phyloP scores from a whole-genome alignment of 2,329 filamentous ascomycete species.

The Fusarium pilosicola region DNA sequence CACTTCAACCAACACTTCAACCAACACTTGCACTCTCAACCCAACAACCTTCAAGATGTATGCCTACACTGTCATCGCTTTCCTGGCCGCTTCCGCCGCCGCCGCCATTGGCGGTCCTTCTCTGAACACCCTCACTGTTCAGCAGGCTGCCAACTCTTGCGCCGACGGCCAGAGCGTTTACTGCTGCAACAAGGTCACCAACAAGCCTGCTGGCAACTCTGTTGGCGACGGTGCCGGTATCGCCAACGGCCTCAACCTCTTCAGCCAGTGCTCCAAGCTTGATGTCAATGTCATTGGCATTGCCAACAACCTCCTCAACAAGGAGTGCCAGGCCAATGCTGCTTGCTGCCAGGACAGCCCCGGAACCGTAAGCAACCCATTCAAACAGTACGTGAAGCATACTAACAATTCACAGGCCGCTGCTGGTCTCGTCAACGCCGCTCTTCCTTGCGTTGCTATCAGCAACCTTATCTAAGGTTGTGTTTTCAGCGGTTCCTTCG shows the following conservation, averaged over 20 bases:
- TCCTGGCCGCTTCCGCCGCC: background rate
- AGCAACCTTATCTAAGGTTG: slow-evolving; percentile 2
- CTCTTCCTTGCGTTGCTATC: background rate
- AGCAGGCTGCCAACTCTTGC: background rate
- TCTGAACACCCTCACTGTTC: background rate
- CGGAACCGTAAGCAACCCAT: background rate
- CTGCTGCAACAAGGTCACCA: slow-evolving; percentile 4
- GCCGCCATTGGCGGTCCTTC: background rate
- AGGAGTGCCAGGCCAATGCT: background rate
- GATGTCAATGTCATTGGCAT: background rate
- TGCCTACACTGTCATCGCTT: background rate
- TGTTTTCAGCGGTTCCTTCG: background rate
- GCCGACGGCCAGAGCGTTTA: background rate
- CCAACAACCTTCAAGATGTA: slow-evolving; percentile 2
- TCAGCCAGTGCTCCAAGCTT: background rate
- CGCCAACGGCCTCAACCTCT: background rate
- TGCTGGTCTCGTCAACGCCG: background rate
- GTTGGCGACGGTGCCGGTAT: background rate
- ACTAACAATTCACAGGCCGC: background rate
- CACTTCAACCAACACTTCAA: background rate
- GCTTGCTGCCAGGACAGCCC: slow-evolving; percentile 12
- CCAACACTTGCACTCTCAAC: background rate
- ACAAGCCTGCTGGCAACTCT: background rate
- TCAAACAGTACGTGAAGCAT: fast-evolving
- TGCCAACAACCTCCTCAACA: background rate